These are phyloP conservation scores for Mercurialis annua DNA, from an alignment of 345 rosid species.

Conservation along the genomic window DNA sequence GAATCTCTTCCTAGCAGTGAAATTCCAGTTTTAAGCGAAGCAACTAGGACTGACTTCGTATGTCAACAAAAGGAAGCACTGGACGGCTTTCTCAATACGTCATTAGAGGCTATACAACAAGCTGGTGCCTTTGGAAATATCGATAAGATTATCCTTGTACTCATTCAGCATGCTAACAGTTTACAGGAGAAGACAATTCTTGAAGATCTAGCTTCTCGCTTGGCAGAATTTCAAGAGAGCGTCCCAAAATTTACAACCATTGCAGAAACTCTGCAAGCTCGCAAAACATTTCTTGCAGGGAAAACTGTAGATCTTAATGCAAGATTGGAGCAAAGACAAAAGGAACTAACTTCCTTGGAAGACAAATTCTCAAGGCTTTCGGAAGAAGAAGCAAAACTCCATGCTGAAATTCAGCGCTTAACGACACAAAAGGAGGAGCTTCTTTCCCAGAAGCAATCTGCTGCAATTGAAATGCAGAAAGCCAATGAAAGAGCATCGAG, in stretches of 20 bases:
- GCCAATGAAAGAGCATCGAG: background rate
- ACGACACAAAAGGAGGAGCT: background rate
- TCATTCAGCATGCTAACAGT: background rate
- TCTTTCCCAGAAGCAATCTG: background rate
- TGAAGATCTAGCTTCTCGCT: background rate
- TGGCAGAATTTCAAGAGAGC: background rate
- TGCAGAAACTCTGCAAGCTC: conserved; percentile 3
- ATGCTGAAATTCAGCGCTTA: conserved; percentile 4
- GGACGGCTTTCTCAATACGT: background rate
- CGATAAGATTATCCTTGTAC: background rate
- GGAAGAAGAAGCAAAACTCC: background rate
- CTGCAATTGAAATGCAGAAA: background rate
- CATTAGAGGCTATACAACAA: conserved; percentile 1
- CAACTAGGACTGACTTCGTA: background rate
- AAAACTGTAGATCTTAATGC: background rate
- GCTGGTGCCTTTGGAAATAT: background rate
- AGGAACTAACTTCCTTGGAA: background rate
- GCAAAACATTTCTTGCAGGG: background rate
- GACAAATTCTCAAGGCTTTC: conserved; percentile 1
- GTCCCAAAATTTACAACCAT: background rate
- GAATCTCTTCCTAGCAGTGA: too few relatives aligned
- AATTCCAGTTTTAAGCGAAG: too few relatives aligned
- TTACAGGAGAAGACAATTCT: background rate
- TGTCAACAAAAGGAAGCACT: background rate
- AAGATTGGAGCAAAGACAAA: background rate